These are phyloP conservation scores for Pestalotiopsis sp. DNA, from an alignment of 2,329 filamentous ascomycete genomes.

Conservation along the genomic window DNA sequence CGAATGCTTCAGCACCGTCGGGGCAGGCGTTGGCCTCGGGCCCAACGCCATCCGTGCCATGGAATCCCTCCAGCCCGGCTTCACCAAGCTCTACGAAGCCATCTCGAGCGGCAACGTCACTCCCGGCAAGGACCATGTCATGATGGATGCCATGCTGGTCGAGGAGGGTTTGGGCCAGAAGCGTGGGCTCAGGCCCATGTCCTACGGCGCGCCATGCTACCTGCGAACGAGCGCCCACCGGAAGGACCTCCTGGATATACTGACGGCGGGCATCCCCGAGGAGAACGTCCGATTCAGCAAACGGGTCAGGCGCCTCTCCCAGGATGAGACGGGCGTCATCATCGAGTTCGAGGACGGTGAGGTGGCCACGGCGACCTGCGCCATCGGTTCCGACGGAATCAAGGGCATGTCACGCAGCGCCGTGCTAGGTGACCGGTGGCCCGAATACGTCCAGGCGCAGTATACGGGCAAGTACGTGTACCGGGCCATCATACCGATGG, in stretches of 20 bases:
- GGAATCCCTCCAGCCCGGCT: constrained; percentile 39
- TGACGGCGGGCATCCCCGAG: constrained; percentile 33
- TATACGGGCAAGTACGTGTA: constrained; percentile 32
- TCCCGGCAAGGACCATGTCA: constrained; percentile 37
- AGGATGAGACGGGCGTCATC: constrained; percentile 22
- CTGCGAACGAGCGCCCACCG: constrained; percentile 42
- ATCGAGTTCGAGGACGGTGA: constrained; percentile 27
- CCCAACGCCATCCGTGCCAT: constrained; percentile 44
- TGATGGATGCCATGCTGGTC: constrained; percentile 42
- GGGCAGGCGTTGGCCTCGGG: constrained; percentile 38
- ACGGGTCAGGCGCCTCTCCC: constrained; percentile 23
- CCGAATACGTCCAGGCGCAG: constrained; percentile 25
- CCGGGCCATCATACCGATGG: constrained; percentile 30
- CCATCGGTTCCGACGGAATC: constrained; percentile 29
- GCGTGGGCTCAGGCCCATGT: constrained; percentile 36
- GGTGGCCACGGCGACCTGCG: constrained; percentile 19
- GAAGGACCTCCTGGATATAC: constrained; percentile 42
- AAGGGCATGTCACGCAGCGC: constrained; percentile 25
- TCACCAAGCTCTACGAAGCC: constrained; percentile 38
- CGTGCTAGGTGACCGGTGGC: constrained; percentile 26
- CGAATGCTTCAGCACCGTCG: constrained; percentile 23
- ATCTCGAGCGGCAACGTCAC: constrained; percentile 40
- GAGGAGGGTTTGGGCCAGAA: constrained; percentile 40
- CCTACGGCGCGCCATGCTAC: constrained; percentile 37
- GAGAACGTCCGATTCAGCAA: constrained; percentile 28